Evolutionary conservation across 2,329 filamentous ascomycete species (phyloP).

Genomic region (Trichoderma sp.): DNA sequence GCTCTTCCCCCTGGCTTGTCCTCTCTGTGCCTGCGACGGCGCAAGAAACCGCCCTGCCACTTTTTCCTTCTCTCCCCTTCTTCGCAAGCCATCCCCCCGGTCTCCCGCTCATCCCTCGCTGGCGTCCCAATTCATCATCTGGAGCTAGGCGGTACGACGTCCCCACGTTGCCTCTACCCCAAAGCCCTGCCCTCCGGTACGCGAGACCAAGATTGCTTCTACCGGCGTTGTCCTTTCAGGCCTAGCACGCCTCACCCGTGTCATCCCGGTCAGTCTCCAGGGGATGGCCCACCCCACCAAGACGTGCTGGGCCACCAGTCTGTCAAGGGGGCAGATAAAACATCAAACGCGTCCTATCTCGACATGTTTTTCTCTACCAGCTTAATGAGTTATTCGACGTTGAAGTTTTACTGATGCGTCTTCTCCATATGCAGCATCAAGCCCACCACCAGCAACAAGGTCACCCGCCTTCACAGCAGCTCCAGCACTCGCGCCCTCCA

Average conservation of each 20-base stretch:
- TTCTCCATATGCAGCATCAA: conserved; percentile 71
- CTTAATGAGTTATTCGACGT: conserved; percentile 37
- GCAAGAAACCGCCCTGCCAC: conserved; percentile 20
- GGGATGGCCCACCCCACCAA: conserved; percentile 39
- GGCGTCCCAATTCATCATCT: conserved; percentile 19
- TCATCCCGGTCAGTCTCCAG: conserved; percentile 48
- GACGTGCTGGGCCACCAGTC: conserved; percentile 46
- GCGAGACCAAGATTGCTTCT: conserved; percentile 37
- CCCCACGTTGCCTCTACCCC: conserved; percentile 28
- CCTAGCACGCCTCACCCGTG: conserved; percentile 50
- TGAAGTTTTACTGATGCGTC: conserved; percentile 54
- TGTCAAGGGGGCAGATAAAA: conserved; percentile 50
- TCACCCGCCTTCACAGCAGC: conserved; percentile 63
- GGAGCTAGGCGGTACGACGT: conserved; percentile 33
- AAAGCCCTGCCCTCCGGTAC: conserved; percentile 29
- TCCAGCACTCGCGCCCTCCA: conserved; percentile 69
- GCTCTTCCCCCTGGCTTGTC: conserved; percentile 19
- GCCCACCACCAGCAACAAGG: conserved; percentile 71
- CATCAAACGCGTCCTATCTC: conserved; percentile 48
- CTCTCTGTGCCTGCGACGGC: conserved; percentile 20
- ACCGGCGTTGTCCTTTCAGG: conserved; percentile 42
- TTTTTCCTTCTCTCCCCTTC: conserved; percentile 19
- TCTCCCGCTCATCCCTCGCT: conserved; percentile 22
- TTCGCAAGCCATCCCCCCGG: conserved; percentile 14
- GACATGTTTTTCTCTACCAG: conserved; percentile 37